A percentile compares a stretch with the other conserved stretches of the same genome.
Evolutionary conservation across 768 basidiomycete genomes (phyloP).

Genomic region (Scleroderma citrinum): DNA sequence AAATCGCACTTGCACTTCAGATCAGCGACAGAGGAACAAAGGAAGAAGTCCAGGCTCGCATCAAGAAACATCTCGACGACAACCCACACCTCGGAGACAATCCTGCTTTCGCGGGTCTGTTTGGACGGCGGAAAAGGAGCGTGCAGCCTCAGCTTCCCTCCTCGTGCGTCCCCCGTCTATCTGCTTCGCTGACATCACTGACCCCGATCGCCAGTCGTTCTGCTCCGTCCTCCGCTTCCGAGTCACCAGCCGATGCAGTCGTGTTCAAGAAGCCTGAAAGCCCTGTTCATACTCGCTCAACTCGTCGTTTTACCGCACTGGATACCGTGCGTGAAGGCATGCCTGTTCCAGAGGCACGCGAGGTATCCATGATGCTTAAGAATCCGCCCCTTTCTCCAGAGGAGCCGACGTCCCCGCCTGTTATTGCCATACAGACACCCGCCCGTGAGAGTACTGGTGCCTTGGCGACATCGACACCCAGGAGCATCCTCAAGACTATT

Average conservation of each 20-base stretch:
- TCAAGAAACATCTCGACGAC: conserved; percentile 55
- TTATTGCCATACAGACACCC: background rate
- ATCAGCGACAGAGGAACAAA: conserved; percentile 54
- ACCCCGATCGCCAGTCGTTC: conserved; percentile 11
- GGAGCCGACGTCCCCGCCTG: background rate
- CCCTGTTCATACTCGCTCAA: conserved; percentile 15
- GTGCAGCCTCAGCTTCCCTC: conserved; percentile 11
- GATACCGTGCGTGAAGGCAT: conserved; percentile 35
- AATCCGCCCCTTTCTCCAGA: conserved; percentile 37
- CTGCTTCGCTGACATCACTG: background rate
- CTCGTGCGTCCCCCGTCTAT: conserved; percentile 8
- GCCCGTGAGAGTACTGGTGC: conserved; percentile 13
- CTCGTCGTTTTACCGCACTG: conserved; percentile 14
- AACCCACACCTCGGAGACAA: conserved; percentile 53
- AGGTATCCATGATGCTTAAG: conserved; percentile 50
- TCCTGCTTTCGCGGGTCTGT: conserved; percentile 53
- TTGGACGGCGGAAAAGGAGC: conserved; percentile 33
- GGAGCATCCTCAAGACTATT: conserved; percentile 20
- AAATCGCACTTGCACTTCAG: conserved; percentile 49
- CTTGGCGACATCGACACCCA: conserved; percentile 21
- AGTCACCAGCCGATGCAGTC: conserved; percentile 8
- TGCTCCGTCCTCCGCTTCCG: conserved; percentile 12
- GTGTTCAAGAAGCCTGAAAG: conserved; percentile 13
- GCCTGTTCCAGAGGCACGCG: conserved; percentile 43
- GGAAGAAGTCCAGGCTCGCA: conserved; percentile 55